Percentiles rank a stretch among this genome's conserved stretches.
Conservation (phyloP, 768 basidiomycete genomes). For the Ramaria rubella region DNA sequence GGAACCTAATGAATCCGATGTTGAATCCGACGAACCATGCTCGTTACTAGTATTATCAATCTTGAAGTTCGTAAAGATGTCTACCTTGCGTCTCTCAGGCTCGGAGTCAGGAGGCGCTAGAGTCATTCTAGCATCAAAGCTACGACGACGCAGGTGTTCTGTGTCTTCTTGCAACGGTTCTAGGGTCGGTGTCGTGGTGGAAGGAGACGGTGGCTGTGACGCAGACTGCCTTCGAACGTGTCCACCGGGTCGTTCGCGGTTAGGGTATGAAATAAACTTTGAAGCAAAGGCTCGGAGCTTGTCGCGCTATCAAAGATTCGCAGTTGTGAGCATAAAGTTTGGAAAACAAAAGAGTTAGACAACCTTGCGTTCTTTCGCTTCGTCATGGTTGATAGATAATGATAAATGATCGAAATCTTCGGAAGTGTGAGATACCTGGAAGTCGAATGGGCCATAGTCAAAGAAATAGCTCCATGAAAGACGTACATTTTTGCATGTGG, state of each 20-base stretch:
- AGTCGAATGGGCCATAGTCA: neutral
- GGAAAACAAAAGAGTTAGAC: neutral
- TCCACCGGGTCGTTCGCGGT: conserved; percentile 15
- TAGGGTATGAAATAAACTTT: conserved; percentile 43
- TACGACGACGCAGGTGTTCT: conserved; percentile 1
- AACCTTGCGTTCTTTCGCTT: conserved; percentile 57
- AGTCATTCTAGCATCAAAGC: conserved; percentile 1
- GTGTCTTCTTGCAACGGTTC: neutral
- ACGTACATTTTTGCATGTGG: conserved; percentile 81
- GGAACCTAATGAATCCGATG: neutral
- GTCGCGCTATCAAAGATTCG: conserved; percentile 41
- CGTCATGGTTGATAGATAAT: conserved; percentile 80
- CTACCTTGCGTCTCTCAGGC: neutral
- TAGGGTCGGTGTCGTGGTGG: neutral
- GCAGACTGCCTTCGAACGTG: neutral
- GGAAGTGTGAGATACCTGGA: conserved; percentile 66
- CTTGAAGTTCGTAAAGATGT: neutral
- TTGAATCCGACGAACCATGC: neutral
- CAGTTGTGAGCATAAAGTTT: neutral
- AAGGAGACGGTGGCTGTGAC: conserved; percentile 10
- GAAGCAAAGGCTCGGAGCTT: conserved; percentile 68
- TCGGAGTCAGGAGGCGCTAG: neutral
- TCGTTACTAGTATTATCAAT: neutral
- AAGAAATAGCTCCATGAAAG: neutral
- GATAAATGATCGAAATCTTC: conserved; percentile 96